These are phyloP conservation scores for Persicaria maculosa DNA, from an alignment of 148 eudicot species.

Conservation along the genomic window DNA sequence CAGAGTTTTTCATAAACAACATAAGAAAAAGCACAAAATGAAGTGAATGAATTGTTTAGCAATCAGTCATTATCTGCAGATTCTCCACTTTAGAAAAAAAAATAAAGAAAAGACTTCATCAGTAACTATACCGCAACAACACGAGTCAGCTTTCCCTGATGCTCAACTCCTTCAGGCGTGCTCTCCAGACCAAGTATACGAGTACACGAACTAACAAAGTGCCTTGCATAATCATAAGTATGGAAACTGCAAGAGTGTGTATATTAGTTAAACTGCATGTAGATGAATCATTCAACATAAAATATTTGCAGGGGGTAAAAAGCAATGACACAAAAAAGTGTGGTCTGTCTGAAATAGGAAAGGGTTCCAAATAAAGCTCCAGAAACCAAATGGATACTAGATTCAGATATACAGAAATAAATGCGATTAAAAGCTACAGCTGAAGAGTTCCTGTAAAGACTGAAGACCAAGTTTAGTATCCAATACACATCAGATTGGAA, in stretches of 20 bases:
- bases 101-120: not conserved
- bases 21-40: not conserved
- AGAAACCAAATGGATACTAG: not conserved
- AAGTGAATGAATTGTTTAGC: not conserved
- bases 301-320: not conserved
- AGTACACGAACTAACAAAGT: constrained; percentile 72
- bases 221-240: constrained; percentile 75
- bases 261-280: not conserved
- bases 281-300: not conserved
- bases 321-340: not conserved
- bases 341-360: not conserved
- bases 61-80: not conserved
- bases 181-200: constrained; percentile 80
- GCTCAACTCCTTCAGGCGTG: constrained; percentile 72
- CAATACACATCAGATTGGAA: too few species aligned
- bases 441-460: too few species aligned
- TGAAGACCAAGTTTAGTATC: too few species aligned
- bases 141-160: constrained; percentile 66
- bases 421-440: not conserved
- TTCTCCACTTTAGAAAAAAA: not conserved
- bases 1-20: not conserved
- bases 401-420: not conserved
- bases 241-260: constrained; percentile 44
- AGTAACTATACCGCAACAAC: constrained; percentile 55
- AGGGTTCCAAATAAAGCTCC: not conserved